Base-by-base conservation (phyloP, 345 rosid species). In the Kandelia obovata region DNA sequence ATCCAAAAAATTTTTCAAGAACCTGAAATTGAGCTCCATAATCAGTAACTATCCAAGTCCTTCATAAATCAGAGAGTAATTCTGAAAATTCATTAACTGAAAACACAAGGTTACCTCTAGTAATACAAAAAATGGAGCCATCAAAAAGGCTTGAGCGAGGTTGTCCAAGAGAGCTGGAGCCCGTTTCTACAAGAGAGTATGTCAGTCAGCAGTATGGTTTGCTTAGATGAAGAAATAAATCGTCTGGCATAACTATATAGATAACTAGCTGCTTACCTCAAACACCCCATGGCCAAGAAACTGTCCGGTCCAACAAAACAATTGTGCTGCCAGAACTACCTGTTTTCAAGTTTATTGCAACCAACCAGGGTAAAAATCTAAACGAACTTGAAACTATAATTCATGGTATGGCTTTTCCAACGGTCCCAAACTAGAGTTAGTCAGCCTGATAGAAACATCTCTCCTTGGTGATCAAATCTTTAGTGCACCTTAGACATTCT, bases 111-210 rank as follows among this genome's bases (percentile, higher is more conserved):
- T 28, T 78, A 88, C 96, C 97, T 94, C 97, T 0, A 94, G 95
- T 70, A 91, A 68, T 16, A 91, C 98, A n/a, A 89, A 91, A 83
- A 88, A 91, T 30, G 97, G 98, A 73, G 98, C 97, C 87, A 83
- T 89, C 21, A 89, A 72, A 68, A 94, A 71, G 47, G 98, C 97
- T 71, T 88, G 97, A n/a, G 63, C 51, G 67, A 94, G 78, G 77
- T 91, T 89, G 80, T 91, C 97, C 68, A 91, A 61, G 60, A 93
- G 82, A 23, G 97, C 96, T 0, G 97, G 96, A 52, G 97, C 92
- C 11, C 98, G 91, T 81, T 83, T 88, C 98, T 94, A 61, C 53
- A 30, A 52, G 64, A 57, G 37, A 64, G 61, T 23, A 39, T 19
- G 61, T 57, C 21, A 6, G 55, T 0, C 5, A 47, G 52, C 9